Evolutionary conservation across 129 eudicot genomes (phyloP).

Genomic region (Saussurea involucrata): DNA sequence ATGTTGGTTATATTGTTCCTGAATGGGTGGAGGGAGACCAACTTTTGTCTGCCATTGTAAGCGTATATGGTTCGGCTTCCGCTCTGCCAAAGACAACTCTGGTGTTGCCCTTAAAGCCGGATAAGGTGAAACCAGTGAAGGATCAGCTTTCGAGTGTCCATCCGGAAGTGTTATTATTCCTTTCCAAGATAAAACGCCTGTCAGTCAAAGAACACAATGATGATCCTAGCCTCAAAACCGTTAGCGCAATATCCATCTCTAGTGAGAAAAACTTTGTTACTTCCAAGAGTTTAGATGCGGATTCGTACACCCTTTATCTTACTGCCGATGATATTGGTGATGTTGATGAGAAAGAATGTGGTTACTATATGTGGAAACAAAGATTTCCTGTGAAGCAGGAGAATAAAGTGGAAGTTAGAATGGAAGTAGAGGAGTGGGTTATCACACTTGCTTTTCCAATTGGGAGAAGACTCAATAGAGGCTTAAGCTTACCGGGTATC

Average conservation of each 20-base stretch:
- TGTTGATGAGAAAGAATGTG: conserved; percentile 31
- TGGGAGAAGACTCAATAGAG: conserved; percentile 46
- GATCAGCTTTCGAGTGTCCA: conserved; percentile 49
- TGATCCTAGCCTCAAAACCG: conserved; percentile 34
- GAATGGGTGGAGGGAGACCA: conserved; percentile 57
- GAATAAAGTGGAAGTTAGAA: conserved; percentile 31
- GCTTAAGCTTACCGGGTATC: conserved; percentile 43
- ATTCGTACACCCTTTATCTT: conserved; percentile 42
- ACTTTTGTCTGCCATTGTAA: conserved; percentile 26
- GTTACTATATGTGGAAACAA: conserved; percentile 62
- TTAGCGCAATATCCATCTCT: conserved; percentile 47
- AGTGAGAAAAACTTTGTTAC: conserved; percentile 37
- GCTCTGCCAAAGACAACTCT: conserved; percentile 52
- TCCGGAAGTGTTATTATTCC: conserved; percentile 56
- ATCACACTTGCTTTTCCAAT: conserved; percentile 55
- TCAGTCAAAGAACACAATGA: conserved; percentile 46
- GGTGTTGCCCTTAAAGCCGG: conserved; percentile 45
- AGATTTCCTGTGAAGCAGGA: conserved; percentile 42
- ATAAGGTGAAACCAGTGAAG: conserved; percentile 47
- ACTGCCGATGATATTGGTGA: conserved; percentile 31
- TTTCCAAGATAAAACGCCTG: conserved; percentile 46
- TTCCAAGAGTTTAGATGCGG: conserved; percentile 43
- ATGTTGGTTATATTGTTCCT: conserved; percentile 56
- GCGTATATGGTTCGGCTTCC: conserved; percentile 27
- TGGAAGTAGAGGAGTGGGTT: conserved; percentile 54